Percentiles rank a stretch among this genome's conserved stretches.
These are phyloP conservation scores for Colletotrichum gigasporum DNA, from an alignment of 2,329 filamentous ascomycete genomes.

Conservation along the genomic window DNA sequence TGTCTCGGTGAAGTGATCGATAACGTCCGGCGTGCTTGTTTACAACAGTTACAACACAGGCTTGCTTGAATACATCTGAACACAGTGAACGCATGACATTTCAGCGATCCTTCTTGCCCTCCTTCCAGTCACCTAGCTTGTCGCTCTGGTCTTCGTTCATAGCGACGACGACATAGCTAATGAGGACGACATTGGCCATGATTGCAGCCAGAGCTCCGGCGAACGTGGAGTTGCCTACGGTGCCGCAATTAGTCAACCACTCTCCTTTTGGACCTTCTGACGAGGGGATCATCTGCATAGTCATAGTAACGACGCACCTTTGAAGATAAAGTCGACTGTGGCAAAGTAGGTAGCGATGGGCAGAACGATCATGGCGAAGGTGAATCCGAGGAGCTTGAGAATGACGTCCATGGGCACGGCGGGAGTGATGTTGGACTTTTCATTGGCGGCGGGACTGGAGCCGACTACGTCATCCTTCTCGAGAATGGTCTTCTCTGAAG, in stretches of 20 bases:
- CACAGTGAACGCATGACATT: no score
- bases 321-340: conserved; percentile 79
- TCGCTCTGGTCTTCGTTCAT: conserved; percentile 82
- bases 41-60: not conserved
- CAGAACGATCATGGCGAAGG: conserved; percentile 86
- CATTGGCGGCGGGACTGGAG: conserved; percentile 49
- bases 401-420: conserved; percentile 90
- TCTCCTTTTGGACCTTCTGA: not conserved
- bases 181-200: conserved; percentile 89
- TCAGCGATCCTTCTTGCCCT: conserved; percentile 61
- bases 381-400: conserved; percentile 88
- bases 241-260: not conserved
- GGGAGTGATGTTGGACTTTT: conserved; percentile 79
- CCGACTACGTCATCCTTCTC: conserved; percentile 63
- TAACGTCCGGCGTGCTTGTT: not conserved
- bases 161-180: conserved; percentile 91
- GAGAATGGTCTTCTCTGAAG: conserved; percentile 72
- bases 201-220: conserved; percentile 87
- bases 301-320: no score
- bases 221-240: conserved; percentile 83
- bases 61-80: no score
- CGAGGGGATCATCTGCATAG: no score
- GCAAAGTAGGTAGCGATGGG: conserved; percentile 92
- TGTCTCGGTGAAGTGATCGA: not conserved
- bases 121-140: conserved; percentile 48